Percentiles rank a stretch among this genome's conserved stretches.
These are phyloP conservation scores for Pythium biforme DNA, from an alignment of 352 stramenopile genomes.

Conservation along the genomic window DNA sequence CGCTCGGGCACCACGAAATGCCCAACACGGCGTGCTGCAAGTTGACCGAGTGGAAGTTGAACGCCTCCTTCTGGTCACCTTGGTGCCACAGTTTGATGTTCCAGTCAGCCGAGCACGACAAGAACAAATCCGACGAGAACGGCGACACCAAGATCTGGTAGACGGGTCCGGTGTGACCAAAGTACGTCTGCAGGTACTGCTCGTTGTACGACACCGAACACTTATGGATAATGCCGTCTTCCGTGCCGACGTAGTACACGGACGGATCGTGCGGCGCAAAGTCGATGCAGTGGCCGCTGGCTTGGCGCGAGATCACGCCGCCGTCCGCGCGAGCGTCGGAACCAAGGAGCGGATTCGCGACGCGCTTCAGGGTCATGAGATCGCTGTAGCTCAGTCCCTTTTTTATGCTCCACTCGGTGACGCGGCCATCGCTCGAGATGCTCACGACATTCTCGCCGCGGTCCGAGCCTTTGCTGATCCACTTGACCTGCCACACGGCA, in stretches of 20 bases:
- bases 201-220: conserved; percentile 94
- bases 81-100: conserved; percentile 88
- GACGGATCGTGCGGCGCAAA: conserved; percentile 80
- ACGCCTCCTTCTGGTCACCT: conserved; percentile 41
- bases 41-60: conserved; percentile 80
- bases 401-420: conserved; percentile 93
- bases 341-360: conserved; percentile 66
- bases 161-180: conserved; percentile 84
- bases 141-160: conserved; percentile 88
- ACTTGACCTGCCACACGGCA: conserved; percentile 91
- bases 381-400: conserved; percentile 88
- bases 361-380: conserved; percentile 90
- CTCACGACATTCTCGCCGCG: conserved; percentile 87
- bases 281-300: conserved; percentile 85
- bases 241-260: conserved; percentile 90
- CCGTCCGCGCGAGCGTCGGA: conserved; percentile 58
- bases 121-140: conserved; percentile 82
- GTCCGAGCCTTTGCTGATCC: conserved; percentile 86
- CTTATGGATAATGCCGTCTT: conserved; percentile 91
- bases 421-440: conserved; percentile 88
- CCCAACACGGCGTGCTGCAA: conserved; percentile 78
- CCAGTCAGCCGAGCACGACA: conserved; percentile 90
- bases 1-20: conserved; percentile 84
- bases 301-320: conserved; percentile 87
- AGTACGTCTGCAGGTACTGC: conserved; percentile 91